These are phyloP conservation scores for Aspergillus japonicus DNA, from an alignment of 2,329 filamentous ascomycete genomes.

Conservation along the genomic window DNA sequence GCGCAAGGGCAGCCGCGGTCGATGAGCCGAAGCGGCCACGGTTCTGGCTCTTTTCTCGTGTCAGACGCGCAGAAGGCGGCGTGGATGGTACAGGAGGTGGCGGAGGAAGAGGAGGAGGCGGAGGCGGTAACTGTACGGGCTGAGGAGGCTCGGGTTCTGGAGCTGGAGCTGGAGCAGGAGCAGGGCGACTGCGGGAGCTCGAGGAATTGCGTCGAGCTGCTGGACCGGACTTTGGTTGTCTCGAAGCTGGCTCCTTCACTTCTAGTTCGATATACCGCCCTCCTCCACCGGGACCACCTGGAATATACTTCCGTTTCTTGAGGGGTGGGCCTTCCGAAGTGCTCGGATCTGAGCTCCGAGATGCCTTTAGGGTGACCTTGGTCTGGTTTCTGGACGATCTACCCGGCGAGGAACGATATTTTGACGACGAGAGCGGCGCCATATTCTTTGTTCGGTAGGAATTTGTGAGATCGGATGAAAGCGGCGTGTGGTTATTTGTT, in stretches of 20 bases:
- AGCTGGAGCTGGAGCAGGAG: conserved; percentile 15
- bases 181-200: conserved; percentile 54
- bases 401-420: conserved; percentile 25
- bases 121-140: conserved; percentile 23
- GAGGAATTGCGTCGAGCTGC: conserved; percentile 41
- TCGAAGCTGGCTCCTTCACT: conserved; percentile 53
- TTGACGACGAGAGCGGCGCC: conserved; percentile 33
- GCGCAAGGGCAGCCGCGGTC: conserved; percentile 80
- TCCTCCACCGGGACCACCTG: conserved; percentile 81
- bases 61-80: conserved; percentile 40
- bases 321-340: conserved; percentile 58
- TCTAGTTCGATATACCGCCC: conserved; percentile 79
- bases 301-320: conserved; percentile 75
- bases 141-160: conserved; percentile 22
- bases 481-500: conserved; percentile 1
- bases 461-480: neutral
- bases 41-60: conserved; percentile 43
- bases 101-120: conserved; percentile 20
- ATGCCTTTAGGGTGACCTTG: conserved; percentile 33
- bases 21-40: conserved; percentile 77
- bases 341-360: conserved; percentile 29
- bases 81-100: conserved; percentile 35
- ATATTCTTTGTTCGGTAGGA: conserved; percentile 17
- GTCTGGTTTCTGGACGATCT: conserved; percentile 30
- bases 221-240: conserved; percentile 15